Percentiles rank a stretch among this genome's conserved stretches.
phyloP scores from a whole-genome alignment of 139 green algal species.

The Closterium sp. region DNA sequence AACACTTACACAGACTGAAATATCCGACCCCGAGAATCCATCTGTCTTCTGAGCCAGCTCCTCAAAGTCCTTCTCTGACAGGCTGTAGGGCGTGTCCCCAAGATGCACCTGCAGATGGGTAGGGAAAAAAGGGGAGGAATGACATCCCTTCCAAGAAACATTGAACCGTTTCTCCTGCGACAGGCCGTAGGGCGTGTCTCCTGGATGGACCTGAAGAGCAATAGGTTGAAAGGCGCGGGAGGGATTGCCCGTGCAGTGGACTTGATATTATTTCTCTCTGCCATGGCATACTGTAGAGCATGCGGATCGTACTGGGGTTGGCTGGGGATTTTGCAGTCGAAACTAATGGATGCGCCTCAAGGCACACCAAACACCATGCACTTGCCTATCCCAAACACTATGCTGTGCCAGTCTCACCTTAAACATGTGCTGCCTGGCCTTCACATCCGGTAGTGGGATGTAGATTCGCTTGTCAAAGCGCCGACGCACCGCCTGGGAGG shows the following conservation, averaged over 20 bases:
- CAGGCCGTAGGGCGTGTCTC: constrained; percentile 86
- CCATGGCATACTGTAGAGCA: no score
- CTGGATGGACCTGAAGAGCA: constrained; percentile 86
- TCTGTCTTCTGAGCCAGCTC: constrained; percentile 77
- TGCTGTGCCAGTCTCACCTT: constrained; percentile 49
- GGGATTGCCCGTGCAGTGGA: no score
- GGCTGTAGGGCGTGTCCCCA: constrained; percentile 84
- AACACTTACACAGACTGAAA: constrained; percentile 46
- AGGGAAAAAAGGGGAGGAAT: no score
- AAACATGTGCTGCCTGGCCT: constrained; percentile 91
- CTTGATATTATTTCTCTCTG: no score
- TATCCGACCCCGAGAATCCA: constrained; percentile 81
- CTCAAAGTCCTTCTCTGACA: constrained; percentile 75
- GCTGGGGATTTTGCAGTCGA: no score
- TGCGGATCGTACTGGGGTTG: no score
- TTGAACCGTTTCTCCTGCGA: constrained; percentile 64
- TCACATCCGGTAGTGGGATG: constrained; percentile 92
- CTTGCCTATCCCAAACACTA: no score
- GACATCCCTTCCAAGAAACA: no score
- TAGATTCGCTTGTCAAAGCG: constrained; percentile 97
- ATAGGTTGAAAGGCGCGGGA: not conserved
- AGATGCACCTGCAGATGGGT: constrained; percentile 76
- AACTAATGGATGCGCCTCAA: not conserved
- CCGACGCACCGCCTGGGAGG: constrained; percentile 72
- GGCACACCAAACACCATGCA: no score